phyloP scores from a whole-genome alignment of 2,329 filamentous ascomycete genomes.

The Aplosporella prunicola region DNA sequence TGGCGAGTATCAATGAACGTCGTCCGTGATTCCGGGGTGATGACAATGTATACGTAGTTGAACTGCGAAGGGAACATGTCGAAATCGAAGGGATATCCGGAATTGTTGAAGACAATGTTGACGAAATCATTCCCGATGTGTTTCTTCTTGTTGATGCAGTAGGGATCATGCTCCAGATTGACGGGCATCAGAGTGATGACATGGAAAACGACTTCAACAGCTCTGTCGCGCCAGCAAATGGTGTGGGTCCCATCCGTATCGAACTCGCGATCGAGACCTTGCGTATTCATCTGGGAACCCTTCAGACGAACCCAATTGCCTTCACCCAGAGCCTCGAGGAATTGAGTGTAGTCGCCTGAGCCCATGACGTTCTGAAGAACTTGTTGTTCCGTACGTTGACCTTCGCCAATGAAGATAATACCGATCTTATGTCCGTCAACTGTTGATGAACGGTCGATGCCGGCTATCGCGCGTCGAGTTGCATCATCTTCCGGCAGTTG shows the following conservation, averaged over 20 bases:
- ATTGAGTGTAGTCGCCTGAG: conserved; percentile 78
- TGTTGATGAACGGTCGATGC: conserved; percentile 79
- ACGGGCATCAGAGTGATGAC: conserved; percentile 97
- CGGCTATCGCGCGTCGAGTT: conserved; percentile 62
- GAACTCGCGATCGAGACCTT: conserved; percentile 71
- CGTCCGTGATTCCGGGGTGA: conserved; percentile 73
- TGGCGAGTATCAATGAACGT: conserved; percentile 53
- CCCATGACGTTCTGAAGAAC: conserved; percentile 82
- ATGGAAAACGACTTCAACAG: conserved; percentile 93
- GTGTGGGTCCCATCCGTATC: conserved; percentile 79
- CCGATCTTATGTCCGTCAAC: conserved; percentile 95
- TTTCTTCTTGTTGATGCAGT: conserved; percentile 70
- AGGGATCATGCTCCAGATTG: conserved; percentile 65
- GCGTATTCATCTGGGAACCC: conserved; percentile 81
- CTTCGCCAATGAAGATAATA: conserved; percentile 84
- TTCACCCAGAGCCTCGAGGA: conserved; percentile 73
- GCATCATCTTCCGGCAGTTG: conserved; percentile 63
- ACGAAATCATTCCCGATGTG: conserved; percentile 98
- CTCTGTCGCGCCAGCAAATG: conserved; percentile 88
- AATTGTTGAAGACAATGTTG: conserved; percentile 97
- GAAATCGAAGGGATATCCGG: conserved; percentile 78
- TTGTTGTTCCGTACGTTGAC: conserved; percentile 71
- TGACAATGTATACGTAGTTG: conserved; percentile 95
- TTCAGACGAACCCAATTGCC: conserved; percentile 60
- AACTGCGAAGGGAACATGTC: conserved; percentile 91